These are phyloP conservation scores for Sugiyamaella boreocaroliniensis DNA, from an alignment of 805 yeast species.

Conservation along the genomic window DNA sequence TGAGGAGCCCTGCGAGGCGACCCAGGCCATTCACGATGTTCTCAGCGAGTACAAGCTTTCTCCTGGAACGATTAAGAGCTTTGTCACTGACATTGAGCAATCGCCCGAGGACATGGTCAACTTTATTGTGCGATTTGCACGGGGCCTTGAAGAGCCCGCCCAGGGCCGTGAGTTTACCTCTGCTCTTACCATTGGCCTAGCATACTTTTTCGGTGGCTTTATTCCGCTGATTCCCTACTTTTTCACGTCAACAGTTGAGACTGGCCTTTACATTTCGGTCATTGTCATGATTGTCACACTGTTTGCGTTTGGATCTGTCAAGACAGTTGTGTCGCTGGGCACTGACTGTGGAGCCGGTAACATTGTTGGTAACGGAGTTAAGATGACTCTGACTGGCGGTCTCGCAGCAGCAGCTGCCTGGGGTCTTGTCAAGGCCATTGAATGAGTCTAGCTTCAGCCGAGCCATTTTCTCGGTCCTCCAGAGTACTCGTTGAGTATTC, in stretches of 20 bases:
- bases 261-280: constrained; percentile 69
- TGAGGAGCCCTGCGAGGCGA: constrained; percentile 36
- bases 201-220: constrained; percentile 89
- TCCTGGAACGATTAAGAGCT: constrained; percentile 64
- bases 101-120: constrained; percentile 75
- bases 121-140: constrained; percentile 80
- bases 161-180: constrained; percentile 83
- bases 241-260: constrained; percentile 65
- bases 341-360: constrained; percentile 42
- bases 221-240: constrained; percentile 89
- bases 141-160: constrained; percentile 93
- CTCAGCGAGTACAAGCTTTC: constrained; percentile 62
- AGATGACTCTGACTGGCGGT: constrained; percentile 95
- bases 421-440: constrained; percentile 78
- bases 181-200: constrained; percentile 82
- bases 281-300: constrained; percentile 79
- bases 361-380: constrained; percentile 65
- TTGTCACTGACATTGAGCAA: constrained; percentile 71
- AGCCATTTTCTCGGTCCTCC: not conserved
- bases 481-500: not conserved
- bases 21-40: constrained; percentile 75
- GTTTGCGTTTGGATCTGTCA: constrained; percentile 78
- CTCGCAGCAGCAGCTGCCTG: constrained; percentile 96
- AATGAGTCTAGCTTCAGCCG: no score
- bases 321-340: constrained; percentile 81